These are phyloP conservation scores for Dendrocalamus sinicus DNA, from an alignment of 176 grass and related monocot species.

Conservation along the genomic window DNA sequence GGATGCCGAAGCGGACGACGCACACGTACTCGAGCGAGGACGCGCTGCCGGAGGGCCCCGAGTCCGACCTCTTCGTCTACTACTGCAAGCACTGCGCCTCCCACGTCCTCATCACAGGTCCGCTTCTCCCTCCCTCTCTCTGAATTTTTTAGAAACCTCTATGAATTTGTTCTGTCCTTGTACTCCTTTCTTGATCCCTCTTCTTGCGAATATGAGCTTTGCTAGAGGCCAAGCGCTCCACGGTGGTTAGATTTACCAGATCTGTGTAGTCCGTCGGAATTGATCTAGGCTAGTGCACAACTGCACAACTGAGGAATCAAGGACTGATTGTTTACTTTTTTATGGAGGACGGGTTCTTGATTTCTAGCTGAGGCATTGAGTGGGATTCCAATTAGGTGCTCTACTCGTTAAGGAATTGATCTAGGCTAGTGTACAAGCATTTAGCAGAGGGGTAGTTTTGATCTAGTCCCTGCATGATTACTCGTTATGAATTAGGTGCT, in stretches of 20 bases:
- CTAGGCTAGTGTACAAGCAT: too few species aligned
- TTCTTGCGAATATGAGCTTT: background rate
- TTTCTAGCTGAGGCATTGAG: background rate
- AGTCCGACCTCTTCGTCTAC: slow-evolving; percentile 97
- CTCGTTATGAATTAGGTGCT: background rate
- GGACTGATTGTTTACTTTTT: background rate
- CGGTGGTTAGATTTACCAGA: slow-evolving; percentile 18
- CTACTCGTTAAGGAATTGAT: too few species aligned
- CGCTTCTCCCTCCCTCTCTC: slow-evolving; percentile 22
- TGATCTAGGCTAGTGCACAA: background rate
- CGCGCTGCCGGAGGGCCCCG: slow-evolving; percentile 82
- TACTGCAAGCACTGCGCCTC: slow-evolving; percentile 98
- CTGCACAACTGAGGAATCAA: background rate
- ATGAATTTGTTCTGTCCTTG: background rate
- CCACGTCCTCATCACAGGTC: slow-evolving; percentile 93
- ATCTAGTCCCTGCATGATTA: background rate
- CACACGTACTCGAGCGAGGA: slow-evolving; percentile 99
- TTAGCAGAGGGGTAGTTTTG: background rate
- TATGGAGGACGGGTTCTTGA: background rate
- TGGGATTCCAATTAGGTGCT: background rate
- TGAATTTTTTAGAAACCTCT: background rate
- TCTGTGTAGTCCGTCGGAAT: background rate
- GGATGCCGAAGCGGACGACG: slow-evolving; percentile 96
- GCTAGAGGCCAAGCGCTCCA: background rate
- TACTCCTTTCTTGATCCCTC: background rate